These are phyloP conservation scores for Brassica cretica DNA, from an alignment of 345 rosid genomes.

Conservation along the genomic window DNA sequence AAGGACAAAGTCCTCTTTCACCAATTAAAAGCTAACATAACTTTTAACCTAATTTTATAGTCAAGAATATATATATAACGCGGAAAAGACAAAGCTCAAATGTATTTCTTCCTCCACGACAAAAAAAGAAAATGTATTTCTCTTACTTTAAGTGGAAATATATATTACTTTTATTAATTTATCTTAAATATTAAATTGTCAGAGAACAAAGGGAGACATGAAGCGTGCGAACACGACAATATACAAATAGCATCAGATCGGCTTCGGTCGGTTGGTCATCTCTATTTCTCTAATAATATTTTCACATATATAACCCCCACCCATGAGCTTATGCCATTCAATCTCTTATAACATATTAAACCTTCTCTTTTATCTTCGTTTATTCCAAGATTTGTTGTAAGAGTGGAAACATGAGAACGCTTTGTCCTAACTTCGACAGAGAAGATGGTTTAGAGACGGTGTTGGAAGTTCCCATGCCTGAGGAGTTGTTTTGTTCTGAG, in stretches of 20 bases:
- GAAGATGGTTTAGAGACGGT: slow-evolving; percentile 86
- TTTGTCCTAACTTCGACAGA: slow-evolving; percentile 75
- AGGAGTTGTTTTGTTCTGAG: slow-evolving; percentile 61
- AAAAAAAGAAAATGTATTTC: not conserved
- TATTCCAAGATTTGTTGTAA: slow-evolving; percentile 13
- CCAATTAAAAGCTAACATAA: slow-evolving; percentile 12
- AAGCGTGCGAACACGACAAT: slow-evolving; percentile 49
- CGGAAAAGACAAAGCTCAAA: slow-evolving; percentile 21
- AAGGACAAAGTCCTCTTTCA: slow-evolving; percentile 32
- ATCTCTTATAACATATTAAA: slow-evolving; percentile 19
- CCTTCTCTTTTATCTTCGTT: not conserved
- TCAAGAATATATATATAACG: not conserved
- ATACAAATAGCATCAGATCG: slow-evolving; percentile 39
- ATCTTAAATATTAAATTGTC: not conserved
- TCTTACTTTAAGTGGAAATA: not conserved
- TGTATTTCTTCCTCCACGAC: slow-evolving; percentile 11
- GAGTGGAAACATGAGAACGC: slow-evolving; percentile 61
- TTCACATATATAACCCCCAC: slow-evolving; percentile 21
- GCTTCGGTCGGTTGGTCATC: slow-evolving; percentile 40
- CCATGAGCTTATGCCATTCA: slow-evolving; percentile 28
- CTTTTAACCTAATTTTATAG: not conserved
- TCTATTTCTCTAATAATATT: slow-evolving; percentile 15
- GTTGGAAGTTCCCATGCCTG: slow-evolving; percentile 86
- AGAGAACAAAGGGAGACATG: slow-evolving; percentile 37
- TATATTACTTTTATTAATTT: not conserved